Base-by-base conservation (phyloP, 1,284 basidiomycete genomes). In the Ganoderma lingzhi region DNA sequence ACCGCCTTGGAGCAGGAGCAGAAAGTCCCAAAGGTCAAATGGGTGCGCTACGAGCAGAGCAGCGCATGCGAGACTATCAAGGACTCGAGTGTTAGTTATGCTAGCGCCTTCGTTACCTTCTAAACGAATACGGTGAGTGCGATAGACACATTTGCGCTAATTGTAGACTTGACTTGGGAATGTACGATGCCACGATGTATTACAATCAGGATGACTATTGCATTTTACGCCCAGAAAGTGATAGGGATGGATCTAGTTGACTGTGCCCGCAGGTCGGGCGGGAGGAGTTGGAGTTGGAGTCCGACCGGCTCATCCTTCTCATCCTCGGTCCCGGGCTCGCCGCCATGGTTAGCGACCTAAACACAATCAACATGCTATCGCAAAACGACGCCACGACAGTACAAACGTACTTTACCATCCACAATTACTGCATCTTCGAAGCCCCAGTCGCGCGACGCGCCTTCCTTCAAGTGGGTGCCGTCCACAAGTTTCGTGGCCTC, bases 11-110 rank as follows among this genome's bases (percentile, higher is more conserved):
- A 95, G 78, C 81, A 81, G 62, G 81, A 84, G 51, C 80, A 83
- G 41, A 81, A 79, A 28, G 79, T 80, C 8, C 78, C 85, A 3
- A 83, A 79, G 58, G 78, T 93, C 63, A 87, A 89, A 70, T 98
- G 95, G 90, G 93, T 96, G 41, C 85, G 92, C 73, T 98, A 98
- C 79, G 95, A 95, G 79, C 97, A 99, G 82, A 98, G 96, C 78
- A 94, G 91, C 77, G 82, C 87, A 71, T 96, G 94, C 77, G 70
- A 84, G 69, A 88, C 81, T 6, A 79, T 93, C 59, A 82, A 84
- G 53, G 96, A 97, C 80, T 95, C 93, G 61, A 97, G 96, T 77
- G 97, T 99, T 44, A 97, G 95, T 79, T 99, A 99, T 80, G 97
- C 96, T 2, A 96, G 95, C 77, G 97, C 93, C 32, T 95, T 90